Conservation (phyloP, 768 basidiomycete genomes). For the Termitomyces sp. region DNA sequence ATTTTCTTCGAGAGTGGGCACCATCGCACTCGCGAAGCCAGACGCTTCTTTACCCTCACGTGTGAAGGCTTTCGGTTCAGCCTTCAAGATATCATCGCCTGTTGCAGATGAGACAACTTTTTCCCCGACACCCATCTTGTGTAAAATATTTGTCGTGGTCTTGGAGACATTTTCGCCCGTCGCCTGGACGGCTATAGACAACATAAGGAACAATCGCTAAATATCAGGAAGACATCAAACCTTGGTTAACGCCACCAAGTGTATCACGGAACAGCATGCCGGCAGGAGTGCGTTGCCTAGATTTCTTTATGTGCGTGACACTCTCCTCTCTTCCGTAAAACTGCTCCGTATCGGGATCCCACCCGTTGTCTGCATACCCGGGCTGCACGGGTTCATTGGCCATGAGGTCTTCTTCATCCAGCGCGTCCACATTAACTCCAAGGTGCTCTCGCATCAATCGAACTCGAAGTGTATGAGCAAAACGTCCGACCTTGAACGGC, state of each 20-base stretch:
- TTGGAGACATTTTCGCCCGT: constrained; percentile 35
- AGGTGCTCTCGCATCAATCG: constrained; percentile 96
- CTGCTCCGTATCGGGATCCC: constrained; percentile 78
- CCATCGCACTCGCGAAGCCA: constrained; percentile 59
- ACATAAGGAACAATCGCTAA: constrained; percentile 1
- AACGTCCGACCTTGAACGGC: constrained; percentile 94
- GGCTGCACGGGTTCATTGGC: constrained; percentile 46
- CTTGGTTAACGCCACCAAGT: constrained; percentile 44
- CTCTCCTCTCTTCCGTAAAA: constrained; percentile 39
- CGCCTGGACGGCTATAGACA: constrained; percentile 36
- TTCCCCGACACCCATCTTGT: constrained; percentile 41
- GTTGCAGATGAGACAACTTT: constrained; percentile 34
- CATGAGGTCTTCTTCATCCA: constrained; percentile 75
- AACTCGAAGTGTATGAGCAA: constrained; percentile 90
- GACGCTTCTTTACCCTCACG: constrained; percentile 46
- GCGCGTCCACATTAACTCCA: constrained; percentile 89
- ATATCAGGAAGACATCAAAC: constrained; percentile 28
- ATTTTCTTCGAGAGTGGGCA: constrained; percentile 73
- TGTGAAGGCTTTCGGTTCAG: constrained; percentile 51
- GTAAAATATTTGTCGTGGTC: constrained; percentile 32
- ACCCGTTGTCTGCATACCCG: constrained; percentile 52
- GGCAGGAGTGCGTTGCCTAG: constrained; percentile 30
- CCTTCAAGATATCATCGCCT: constrained; percentile 40
- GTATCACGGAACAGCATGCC: constrained; percentile 33
- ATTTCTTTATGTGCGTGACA: constrained; percentile 39